phyloP scores from a whole-genome alignment of 2,329 filamentous ascomycete species.

The Colletotrichum horii region DNA sequence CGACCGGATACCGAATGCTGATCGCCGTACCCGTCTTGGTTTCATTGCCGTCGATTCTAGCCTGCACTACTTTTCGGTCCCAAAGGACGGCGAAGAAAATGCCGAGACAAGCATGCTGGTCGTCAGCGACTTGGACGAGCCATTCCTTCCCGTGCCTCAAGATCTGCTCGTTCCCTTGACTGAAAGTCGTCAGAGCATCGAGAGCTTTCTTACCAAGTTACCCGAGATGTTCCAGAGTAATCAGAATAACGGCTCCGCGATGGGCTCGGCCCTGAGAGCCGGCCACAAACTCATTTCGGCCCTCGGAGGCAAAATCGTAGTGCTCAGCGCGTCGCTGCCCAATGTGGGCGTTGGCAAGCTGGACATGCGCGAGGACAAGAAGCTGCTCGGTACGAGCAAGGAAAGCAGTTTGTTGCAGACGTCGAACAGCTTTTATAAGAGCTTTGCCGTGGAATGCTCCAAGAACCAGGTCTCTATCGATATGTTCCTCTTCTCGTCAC shows the following conservation, averaged over 20 bases:
- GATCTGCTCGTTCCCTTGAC: constrained; percentile 89
- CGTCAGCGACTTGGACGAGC: constrained; percentile 93
- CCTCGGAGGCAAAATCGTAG: constrained; percentile 92
- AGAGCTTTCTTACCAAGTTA: constrained; percentile 87
- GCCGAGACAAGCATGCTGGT: constrained; percentile 91
- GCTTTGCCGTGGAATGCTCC: constrained; percentile 97
- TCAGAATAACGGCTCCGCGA: constrained; percentile 86
- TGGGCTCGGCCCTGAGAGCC: constrained; percentile 91
- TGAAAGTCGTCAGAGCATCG: constrained; percentile 89
- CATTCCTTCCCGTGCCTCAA: constrained; percentile 91
- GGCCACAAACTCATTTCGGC: constrained; percentile 96
- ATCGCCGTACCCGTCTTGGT: constrained; percentile 87
- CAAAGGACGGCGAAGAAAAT: constrained; percentile 84
- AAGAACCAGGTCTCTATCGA: constrained; percentile 99
- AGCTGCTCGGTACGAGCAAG: constrained; percentile 90
- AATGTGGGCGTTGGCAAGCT: constrained; percentile 90
- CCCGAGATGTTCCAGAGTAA: constrained; percentile 98
- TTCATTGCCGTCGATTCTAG: constrained; percentile 96
- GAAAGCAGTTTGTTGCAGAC: constrained; percentile 89
- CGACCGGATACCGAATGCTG: constrained; percentile 97
- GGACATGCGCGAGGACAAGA: constrained; percentile 95
- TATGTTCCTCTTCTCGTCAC: constrained; percentile 96
- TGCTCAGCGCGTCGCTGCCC: constrained; percentile 87
- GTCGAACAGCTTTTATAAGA: constrained; percentile 97
- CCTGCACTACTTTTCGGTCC: constrained; percentile 94